Conservation (phyloP, 306 rosid genomes). For the Macrotyloma uniflorum region DNA sequence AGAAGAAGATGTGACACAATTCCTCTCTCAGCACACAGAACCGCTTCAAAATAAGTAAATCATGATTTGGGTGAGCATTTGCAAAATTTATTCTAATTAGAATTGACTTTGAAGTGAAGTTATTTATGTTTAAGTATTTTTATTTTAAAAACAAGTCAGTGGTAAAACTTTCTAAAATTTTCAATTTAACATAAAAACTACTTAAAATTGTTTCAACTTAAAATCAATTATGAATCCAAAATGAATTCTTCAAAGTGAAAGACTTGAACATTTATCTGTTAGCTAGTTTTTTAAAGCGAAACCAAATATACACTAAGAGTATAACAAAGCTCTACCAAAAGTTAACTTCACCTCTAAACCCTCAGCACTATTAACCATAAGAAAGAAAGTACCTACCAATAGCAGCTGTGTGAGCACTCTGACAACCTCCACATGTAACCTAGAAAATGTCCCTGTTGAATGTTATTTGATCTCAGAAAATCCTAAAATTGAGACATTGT, state of each 20-base stretch:
- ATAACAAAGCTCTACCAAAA: constrained; percentile 19
- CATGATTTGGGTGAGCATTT: neutral
- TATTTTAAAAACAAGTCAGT: neutral
- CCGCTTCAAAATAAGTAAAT: constrained; percentile 62
- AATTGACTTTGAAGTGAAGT: neutral
- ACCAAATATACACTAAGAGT: neutral
- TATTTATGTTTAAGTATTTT: neutral
- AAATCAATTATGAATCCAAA: neutral
- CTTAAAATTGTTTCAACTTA: neutral
- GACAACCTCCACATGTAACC: constrained; percentile 99
- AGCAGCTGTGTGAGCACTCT: constrained; percentile 95
- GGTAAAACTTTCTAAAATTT: neutral
- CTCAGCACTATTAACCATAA: constrained; percentile 6
- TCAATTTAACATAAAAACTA: neutral
- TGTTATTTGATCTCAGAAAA: constrained; percentile 40
- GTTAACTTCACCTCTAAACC: neutral
- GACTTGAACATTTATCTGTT: too few species aligned
- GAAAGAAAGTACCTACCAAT: constrained; percentile 60
- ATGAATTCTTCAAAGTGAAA: neutral
- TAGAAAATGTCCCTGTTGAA: constrained; percentile 46
- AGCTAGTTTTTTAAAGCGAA: too few species aligned
- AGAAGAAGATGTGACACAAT: constrained; percentile 76
- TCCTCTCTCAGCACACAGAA: constrained; percentile 88
- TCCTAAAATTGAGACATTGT: constrained; percentile 30
- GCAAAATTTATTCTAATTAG: neutral